These are phyloP conservation scores for Theobroma cacao DNA, from an alignment of 345 rosid species.

Conservation along the genomic window DNA sequence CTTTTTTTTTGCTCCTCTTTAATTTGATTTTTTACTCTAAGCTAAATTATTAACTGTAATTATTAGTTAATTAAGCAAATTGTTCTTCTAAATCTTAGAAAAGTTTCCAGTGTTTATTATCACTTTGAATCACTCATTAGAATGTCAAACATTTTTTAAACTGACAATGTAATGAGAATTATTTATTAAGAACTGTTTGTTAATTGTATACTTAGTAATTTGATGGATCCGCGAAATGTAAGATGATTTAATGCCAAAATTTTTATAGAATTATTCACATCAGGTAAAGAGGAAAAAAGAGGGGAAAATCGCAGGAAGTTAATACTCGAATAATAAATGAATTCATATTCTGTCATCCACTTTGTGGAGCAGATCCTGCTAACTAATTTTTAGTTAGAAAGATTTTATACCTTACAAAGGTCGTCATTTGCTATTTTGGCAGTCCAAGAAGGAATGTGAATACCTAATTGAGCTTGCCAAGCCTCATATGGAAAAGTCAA, in stretches of 20 bases:
- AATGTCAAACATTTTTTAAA: background rate
- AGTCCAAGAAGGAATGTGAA: conserved; percentile 79
- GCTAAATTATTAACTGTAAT: background rate
- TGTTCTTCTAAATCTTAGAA: too few species aligned
- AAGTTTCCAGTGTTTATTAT: too few species aligned
- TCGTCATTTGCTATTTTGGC: conserved; percentile 20
- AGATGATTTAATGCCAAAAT: background rate
- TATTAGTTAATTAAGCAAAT: background rate
- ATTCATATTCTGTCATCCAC: background rate
- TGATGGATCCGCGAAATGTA: background rate
- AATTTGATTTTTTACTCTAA: background rate
- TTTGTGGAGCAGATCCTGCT: background rate
- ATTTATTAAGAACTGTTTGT: background rate
- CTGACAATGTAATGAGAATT: background rate
- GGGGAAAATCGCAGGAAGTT: background rate
- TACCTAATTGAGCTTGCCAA: conserved; percentile 71
- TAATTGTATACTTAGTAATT: background rate
- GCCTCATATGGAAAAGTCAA: conserved; percentile 84
- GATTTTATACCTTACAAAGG: background rate
- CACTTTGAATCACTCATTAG: background rate
- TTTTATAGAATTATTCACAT: background rate
- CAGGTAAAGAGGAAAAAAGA: background rate
- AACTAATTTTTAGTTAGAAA: background rate
- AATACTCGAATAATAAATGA: background rate
- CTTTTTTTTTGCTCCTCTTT: background rate